phyloP scores from a whole-genome alignment of 805 yeast species.

The Diddensiella caesifluorescens region DNA sequence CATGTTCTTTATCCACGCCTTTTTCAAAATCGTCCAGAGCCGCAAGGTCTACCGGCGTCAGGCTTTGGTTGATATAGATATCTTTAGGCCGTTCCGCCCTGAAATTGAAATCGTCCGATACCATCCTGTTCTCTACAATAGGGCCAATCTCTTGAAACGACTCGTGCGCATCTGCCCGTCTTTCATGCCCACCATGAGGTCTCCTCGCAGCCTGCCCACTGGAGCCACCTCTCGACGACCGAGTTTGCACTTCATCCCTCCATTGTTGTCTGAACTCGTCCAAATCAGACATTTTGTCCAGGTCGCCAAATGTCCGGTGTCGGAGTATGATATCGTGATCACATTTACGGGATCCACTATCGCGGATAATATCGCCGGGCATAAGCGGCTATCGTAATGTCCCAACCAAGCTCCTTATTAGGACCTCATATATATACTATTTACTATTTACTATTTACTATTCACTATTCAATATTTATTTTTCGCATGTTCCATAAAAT shows the following conservation, averaged over 20 bases:
- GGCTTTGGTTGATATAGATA: constrained; percentile 14
- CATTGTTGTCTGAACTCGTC: constrained; percentile 12
- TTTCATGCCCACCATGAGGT: too few species aligned
- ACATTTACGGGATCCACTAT: background rate
- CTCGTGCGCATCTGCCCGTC: too few species aligned
- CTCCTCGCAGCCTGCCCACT: constrained; percentile 1
- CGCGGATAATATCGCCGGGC: background rate
- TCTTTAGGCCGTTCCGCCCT: constrained; percentile 16
- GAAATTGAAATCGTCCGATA: constrained; percentile 8
- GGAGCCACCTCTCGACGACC: background rate
- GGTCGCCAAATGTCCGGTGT: background rate
- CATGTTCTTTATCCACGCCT: constrained; percentile 66
- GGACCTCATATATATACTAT: too few species aligned
- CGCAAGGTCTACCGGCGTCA: constrained; percentile 22
- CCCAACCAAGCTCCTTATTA: too few species aligned
- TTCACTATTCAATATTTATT: too few species aligned
- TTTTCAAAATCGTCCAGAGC: constrained; percentile 64
- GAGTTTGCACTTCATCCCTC: constrained; percentile 9
- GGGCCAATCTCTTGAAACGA: too few species aligned
- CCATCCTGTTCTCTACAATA: background rate
- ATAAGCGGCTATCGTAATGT: too few species aligned
- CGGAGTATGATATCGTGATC: background rate
- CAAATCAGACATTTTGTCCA: constrained; percentile 9
- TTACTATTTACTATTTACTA: too few species aligned
- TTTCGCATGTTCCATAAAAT: too few species aligned